A percentile compares a stretch with the other conserved stretches of the same genome.
Evolutionary conservation across 768 basidiomycete genomes (phyloP).

Genomic region (Collybiopsis luxurians): DNA sequence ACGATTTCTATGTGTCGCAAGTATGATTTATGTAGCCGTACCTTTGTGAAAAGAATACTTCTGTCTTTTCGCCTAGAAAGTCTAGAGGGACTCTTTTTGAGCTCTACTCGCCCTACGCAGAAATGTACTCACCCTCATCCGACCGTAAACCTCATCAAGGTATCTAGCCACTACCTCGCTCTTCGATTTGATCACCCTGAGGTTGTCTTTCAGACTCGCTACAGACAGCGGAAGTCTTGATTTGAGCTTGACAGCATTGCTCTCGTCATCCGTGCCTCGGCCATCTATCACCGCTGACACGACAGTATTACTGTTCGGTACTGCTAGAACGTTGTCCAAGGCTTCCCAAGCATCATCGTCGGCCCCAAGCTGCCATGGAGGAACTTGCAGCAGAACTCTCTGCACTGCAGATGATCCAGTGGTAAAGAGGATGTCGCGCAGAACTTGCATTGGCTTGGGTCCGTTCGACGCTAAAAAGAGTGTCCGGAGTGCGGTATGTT

Average conservation of each 20-base stretch:
- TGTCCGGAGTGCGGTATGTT: not conserved
- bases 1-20: slow-evolving; percentile 66
- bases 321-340: not conserved
- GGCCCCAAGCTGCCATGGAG: not conserved
- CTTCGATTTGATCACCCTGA: not conserved
- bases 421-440: not conserved
- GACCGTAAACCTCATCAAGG: not conserved
- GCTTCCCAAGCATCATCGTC: not conserved
- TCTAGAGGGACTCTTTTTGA: not conserved
- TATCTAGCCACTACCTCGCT: not conserved
- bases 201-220: not conserved
- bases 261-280: not conserved
- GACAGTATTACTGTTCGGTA: too few relatives aligned
- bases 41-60: not conserved
- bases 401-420: not conserved
- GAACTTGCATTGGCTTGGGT: not conserved
- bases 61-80: not conserved
- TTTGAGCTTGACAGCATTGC: not conserved
- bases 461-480: slow-evolving; percentile 2
- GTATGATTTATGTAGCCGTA: not conserved
- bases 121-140: not conserved
- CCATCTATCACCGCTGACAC: not conserved
- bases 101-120: not conserved
- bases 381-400: not conserved
- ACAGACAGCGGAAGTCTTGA: not conserved